phyloP scores from a whole-genome alignment of 345 rosid genomes.

The Camelina hispida region DNA sequence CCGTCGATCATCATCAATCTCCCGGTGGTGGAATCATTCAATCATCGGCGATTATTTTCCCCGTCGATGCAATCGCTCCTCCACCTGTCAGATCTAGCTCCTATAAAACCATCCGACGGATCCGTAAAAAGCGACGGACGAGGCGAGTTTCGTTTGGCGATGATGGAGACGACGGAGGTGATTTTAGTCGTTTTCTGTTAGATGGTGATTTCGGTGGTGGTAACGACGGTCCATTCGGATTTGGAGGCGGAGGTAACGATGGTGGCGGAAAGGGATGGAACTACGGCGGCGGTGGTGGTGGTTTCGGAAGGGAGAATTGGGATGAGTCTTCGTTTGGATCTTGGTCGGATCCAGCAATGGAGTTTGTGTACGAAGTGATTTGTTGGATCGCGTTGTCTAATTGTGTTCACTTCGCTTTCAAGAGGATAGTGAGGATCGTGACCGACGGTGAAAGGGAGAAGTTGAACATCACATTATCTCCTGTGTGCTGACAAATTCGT shows the following conservation, averaged over 20 bases:
- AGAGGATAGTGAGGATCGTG: slow-evolving; percentile 62
- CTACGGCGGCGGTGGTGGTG: slow-evolving; percentile 58
- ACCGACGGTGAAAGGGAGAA: slow-evolving; percentile 65
- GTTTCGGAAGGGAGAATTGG: slow-evolving; percentile 63
- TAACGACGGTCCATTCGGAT: slow-evolving; percentile 51
- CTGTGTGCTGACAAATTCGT: slow-evolving; percentile 51
- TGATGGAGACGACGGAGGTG: slow-evolving; percentile 59
- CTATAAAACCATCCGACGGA: slow-evolving; percentile 51
- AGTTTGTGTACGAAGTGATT: slow-evolving; percentile 88
- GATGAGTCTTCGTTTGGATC: slow-evolving; percentile 66
- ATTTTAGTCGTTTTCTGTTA: slow-evolving; percentile 47
- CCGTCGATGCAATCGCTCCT: slow-evolving; percentile 57
- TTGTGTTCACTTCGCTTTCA: slow-evolving; percentile 85
- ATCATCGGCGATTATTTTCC: slow-evolving; percentile 45
- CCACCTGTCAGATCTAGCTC: slow-evolving; percentile 59
- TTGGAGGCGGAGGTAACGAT: slow-evolving; percentile 49
- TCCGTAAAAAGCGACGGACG: slow-evolving; percentile 63
- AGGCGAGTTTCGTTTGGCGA: slow-evolving; percentile 54
- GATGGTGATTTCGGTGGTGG: slow-evolving; percentile 56
- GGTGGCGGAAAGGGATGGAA: slow-evolving; percentile 78
- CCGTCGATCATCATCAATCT: slow-evolving; percentile 51
- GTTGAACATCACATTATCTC: slow-evolving; percentile 55
- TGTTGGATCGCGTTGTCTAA: slow-evolving; percentile 90
- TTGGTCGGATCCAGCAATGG: slow-evolving; percentile 65
- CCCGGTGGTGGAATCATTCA: slow-evolving; percentile 42